Percentiles rank a stretch among this genome's conserved stretches.
phyloP scores from a whole-genome alignment of 352 stramenopile species.

The Phytophthora hybrid region DNA sequence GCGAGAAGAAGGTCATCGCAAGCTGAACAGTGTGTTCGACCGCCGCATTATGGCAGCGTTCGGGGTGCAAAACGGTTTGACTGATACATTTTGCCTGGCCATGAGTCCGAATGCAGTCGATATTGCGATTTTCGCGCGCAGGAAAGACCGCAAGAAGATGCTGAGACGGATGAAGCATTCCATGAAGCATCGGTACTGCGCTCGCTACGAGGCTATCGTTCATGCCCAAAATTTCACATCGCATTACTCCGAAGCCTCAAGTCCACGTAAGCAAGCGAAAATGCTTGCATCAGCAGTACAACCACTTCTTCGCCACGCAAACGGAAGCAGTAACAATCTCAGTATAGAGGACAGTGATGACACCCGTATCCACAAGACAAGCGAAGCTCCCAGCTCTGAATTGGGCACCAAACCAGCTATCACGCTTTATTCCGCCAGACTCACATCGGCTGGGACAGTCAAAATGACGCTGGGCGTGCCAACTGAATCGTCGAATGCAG shows the following conservation, averaged over 20 bases:
- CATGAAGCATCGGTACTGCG: slow-evolving; percentile 27
- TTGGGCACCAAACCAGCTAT: slow-evolving; percentile 8
- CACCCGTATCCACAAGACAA: background rate
- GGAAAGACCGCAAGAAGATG: slow-evolving; percentile 40
- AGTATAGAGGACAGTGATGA: background rate
- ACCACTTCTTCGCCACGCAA: slow-evolving; percentile 27
- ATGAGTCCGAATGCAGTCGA: slow-evolving; percentile 34
- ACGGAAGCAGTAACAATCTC: slow-evolving; percentile 21
- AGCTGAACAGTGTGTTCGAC: slow-evolving; percentile 39
- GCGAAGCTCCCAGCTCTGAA: background rate
- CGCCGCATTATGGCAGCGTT: slow-evolving; percentile 39
- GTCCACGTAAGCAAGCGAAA: slow-evolving; percentile 2
- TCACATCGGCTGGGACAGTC: slow-evolving; percentile 23
- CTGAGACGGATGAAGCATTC: slow-evolving; percentile 23
- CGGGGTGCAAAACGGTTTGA: slow-evolving; percentile 34
- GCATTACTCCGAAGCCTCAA: slow-evolving; percentile 10
- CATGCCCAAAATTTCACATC: slow-evolving; percentile 15
- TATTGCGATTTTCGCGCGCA: slow-evolving; percentile 35
- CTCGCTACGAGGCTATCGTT: slow-evolving; percentile 29
- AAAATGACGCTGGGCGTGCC: slow-evolving; percentile 30
- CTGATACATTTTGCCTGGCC: slow-evolving; percentile 32
- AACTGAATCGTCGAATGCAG: slow-evolving; percentile 24
- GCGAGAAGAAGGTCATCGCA: slow-evolving; percentile 49
- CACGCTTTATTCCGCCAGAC: slow-evolving; percentile 13
- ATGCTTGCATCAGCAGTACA: slow-evolving; percentile 7